Base-by-base conservation (phyloP, 2,329 filamentous ascomycete species). In the Aspergillus caelatus region DNA sequence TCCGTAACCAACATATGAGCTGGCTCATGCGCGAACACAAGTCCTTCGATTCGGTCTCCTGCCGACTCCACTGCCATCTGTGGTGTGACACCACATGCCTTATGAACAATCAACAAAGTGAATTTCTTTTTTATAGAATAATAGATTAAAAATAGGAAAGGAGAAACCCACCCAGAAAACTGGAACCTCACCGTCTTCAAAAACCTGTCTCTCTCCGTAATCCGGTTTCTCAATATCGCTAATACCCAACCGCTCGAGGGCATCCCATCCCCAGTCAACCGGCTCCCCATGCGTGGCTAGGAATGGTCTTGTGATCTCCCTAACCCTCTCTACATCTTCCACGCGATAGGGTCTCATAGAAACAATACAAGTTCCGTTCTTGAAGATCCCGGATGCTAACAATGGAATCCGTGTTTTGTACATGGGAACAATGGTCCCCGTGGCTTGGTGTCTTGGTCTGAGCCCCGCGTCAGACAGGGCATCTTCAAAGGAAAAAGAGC, bases 31-130 rank as follows among this genome's bases (percentile, higher is more conserved):
- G 82, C 84, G 79, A 91, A 86, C 1, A 89, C 80, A 1, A 80
- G 78, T 0, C 88, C 88, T 54, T 84, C 70, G 53, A 88, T 69
- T 9, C 73, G 76, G 9, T 68, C 57, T 16, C 70, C 66, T 6
- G 86, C 85, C 62, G 78, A 80, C 81, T 88, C 84, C 1, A 90
- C 85, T 16, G 86, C 87, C 70, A 88, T 84, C 70, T 90, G 88
- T 1, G 88, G 87, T 43, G 88, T 90, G 12, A 90, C 87, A 39
- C 88, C 88, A 70, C 88, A 90, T 0, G 86, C 88, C 86, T 88
- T 86, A 11, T 16, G 82, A 0, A 84, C 86, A 39, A 88, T 82
- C 0, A 85, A 32, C 14, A 11, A 36, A 80, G 76, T 23, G 75
- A 5, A 8, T n/a, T 4, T 14, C 11, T 36, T 39, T 28, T 12